phyloP scores from a whole-genome alignment of 2,329 filamentous ascomycete species.

The Colletotrichum euphorbiae region DNA sequence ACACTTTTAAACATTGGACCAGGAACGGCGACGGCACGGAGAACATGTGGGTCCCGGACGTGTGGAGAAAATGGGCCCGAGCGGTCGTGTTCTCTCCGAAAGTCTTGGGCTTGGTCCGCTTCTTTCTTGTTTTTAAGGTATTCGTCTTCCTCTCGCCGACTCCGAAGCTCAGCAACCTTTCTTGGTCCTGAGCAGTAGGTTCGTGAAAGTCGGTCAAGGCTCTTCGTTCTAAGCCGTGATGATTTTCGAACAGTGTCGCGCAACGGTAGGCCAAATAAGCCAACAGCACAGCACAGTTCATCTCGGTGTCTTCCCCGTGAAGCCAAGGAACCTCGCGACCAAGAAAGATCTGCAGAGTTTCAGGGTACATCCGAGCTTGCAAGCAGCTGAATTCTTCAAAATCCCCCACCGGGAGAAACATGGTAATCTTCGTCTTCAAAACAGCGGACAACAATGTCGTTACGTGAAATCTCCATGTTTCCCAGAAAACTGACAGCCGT shows the following conservation, averaged over 20 bases:
- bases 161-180: conserved; percentile 25
- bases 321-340: not conserved
- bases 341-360: conserved; percentile 1
- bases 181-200: not conserved
- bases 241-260: not conserved
- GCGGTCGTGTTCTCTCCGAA: not conserved
- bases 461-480: no score
- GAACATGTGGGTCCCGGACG: not conserved
- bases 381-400: no score
- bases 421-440: no score
- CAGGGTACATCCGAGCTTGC: conserved; percentile 16
- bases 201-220: not conserved
- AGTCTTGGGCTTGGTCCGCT: conserved; percentile 5
- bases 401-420: no score
- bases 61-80: not conserved
- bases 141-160: not conserved
- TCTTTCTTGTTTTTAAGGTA: not conserved
- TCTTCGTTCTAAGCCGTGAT: not conserved
- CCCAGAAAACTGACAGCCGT: not conserved
- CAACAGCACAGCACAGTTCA: not conserved
- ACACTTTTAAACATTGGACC: not conserved
- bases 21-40: not conserved
- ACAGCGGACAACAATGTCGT: no score
- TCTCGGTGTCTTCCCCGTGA: not conserved
- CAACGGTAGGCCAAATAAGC: no score